Conservation (phyloP, 2,329 filamentous ascomycete genomes). For the Trichophyton simii region DNA sequence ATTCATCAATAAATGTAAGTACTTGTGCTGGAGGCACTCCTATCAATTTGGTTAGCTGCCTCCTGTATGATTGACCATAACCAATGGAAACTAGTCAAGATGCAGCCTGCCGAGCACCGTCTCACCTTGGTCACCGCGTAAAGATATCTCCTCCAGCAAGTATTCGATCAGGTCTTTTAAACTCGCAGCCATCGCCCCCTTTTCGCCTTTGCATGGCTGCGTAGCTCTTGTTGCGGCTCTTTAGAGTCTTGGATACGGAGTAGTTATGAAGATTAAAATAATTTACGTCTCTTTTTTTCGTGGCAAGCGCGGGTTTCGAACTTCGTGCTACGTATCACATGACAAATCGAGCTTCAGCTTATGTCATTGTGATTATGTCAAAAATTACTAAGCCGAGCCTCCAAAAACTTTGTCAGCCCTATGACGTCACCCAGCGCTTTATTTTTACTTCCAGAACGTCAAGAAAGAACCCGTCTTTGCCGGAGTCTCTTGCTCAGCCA, state of each 20-base stretch:
- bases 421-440: not conserved
- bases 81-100: not conserved
- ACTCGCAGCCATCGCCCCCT: conserved; percentile 33
- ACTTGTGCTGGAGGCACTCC: conserved; percentile 28
- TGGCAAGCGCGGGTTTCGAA: conserved; percentile 9
- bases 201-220: conserved; percentile 4
- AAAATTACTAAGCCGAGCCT: not conserved
- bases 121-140: conserved; percentile 47
- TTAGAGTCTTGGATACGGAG: not conserved
- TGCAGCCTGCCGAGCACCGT: conserved; percentile 13
- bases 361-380: too few species aligned
- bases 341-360: not conserved
- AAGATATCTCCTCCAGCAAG: conserved; percentile 47
- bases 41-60: conserved; percentile 11
- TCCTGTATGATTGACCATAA: not conserved
- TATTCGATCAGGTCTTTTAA: conserved; percentile 47
- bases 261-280: not conserved
- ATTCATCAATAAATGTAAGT: conserved; percentile 23
- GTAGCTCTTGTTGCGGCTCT: not conserved
- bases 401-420: not conserved
- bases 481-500: not conserved
- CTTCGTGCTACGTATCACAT: not conserved
- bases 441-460: not conserved
- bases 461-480: not conserved
- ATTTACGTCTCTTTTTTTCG: not conserved